Conservation (phyloP, 2,329 filamentous ascomycete species). For the Cladosporium sp. region DNA sequence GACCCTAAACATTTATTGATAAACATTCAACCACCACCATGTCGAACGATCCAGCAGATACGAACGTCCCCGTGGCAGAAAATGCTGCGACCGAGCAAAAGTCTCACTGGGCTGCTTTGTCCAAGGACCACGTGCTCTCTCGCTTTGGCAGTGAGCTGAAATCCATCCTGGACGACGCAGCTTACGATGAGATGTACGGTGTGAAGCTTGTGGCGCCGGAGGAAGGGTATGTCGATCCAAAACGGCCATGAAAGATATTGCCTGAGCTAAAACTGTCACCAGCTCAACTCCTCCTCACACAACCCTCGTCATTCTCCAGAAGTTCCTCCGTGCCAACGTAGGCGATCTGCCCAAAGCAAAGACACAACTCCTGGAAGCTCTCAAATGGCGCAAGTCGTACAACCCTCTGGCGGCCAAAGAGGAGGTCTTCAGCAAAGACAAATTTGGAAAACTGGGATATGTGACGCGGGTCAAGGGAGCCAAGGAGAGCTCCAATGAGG, state of each 20-base stretch:
- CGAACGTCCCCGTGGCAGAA: background rate
- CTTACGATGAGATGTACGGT: conserved; percentile 80
- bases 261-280: conserved; percentile 6
- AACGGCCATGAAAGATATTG: too few relatives aligned
- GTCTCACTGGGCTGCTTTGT: conserved; percentile 22
- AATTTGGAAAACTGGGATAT: conserved; percentile 76
- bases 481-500: conserved; percentile 46
- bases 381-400: conserved; percentile 76
- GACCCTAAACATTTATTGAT: too few relatives aligned
- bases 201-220: conserved; percentile 52
- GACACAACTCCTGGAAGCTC: conserved; percentile 70
- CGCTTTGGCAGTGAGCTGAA: conserved; percentile 55
- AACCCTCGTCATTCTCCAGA: conserved; percentile 80
- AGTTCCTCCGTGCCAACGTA: conserved; percentile 87
- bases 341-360: conserved; percentile 68
- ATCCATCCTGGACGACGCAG: conserved; percentile 52
- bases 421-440: conserved; percentile 58
- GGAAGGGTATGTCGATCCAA: conserved; percentile 26
- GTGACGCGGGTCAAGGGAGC: conserved; percentile 62
- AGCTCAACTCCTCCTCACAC: conserved; percentile 53
- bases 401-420: conserved; percentile 63
- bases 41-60: background rate
- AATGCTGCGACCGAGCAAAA: background rate
- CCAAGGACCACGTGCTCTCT: conserved; percentile 22
- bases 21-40: too few relatives aligned